A percentile compares a stretch with the other conserved stretches of the same genome.
Conservation (phyloP, 2,329 filamentous ascomycete genomes). For the Fusarium sp. region DNA sequence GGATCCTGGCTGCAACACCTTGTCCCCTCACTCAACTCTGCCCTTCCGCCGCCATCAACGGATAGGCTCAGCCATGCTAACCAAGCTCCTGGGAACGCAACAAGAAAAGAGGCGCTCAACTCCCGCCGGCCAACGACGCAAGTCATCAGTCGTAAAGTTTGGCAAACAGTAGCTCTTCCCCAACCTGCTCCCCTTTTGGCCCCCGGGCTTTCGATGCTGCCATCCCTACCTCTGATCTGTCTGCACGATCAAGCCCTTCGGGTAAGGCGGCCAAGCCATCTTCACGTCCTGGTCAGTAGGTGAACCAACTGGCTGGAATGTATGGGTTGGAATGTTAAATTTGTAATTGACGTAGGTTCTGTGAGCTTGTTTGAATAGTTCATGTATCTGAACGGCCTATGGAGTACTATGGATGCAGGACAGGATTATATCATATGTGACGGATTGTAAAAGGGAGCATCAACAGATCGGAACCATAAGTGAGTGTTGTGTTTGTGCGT, state of each 20-base stretch:
- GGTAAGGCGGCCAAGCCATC: slow-evolving; percentile 34
- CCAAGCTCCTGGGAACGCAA: slow-evolving; percentile 45
- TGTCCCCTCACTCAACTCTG: slow-evolving; percentile 25
- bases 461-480: background rate
- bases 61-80: slow-evolving; percentile 49
- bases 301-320: slow-evolving; percentile 40
- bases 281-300: slow-evolving; percentile 18
- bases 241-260: slow-evolving; percentile 27
- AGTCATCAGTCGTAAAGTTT: slow-evolving; percentile 30
- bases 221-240: slow-evolving; percentile 21
- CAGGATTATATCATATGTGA: background rate
- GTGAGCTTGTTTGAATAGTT: slow-evolving; percentile 6
- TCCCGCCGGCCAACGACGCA: slow-evolving; percentile 37
- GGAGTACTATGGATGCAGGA: background rate
- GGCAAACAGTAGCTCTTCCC: slow-evolving; percentile 31
- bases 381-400: background rate
- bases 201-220: slow-evolving; percentile 4
- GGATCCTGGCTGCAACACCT: slow-evolving; percentile 30
- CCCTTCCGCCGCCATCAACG: slow-evolving; percentile 46
- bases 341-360: slow-evolving; percentile 13
- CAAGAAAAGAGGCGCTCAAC: slow-evolving; percentile 41
- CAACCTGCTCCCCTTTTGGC: slow-evolving; percentile 17
- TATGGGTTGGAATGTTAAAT: slow-evolving; percentile 28
- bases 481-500: background rate
- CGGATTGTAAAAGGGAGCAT: background rate